phyloP scores from a whole-genome alignment of 208 protist species.

The Crithidia brevicula region DNA sequence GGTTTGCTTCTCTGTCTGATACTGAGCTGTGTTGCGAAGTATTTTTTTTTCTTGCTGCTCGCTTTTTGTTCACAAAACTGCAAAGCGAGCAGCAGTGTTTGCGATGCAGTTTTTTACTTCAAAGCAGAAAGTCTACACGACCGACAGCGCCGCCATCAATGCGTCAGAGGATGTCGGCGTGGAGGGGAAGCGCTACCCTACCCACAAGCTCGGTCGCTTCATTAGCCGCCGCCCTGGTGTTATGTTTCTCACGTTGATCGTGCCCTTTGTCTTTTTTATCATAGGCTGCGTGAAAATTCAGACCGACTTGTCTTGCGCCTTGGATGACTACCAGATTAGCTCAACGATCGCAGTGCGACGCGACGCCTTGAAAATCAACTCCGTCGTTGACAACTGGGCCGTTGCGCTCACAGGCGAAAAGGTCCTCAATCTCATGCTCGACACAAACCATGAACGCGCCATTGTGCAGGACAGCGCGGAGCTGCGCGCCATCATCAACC shows the following conservation, averaged over 20 bases:
- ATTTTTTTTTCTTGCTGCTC: background rate
- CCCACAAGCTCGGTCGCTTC: slow-evolving; percentile 25
- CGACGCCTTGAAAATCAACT: slow-evolving; percentile 22
- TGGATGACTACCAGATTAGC: slow-evolving; percentile 52
- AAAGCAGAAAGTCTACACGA: slow-evolving; percentile 48
- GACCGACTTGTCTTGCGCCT: slow-evolving; percentile 23
- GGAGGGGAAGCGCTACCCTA: slow-evolving; percentile 55
- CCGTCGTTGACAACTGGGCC: slow-evolving; percentile 26
- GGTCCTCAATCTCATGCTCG: slow-evolving; percentile 3
- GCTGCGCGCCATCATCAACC: slow-evolving; percentile 28
- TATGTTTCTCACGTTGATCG: slow-evolving; percentile 29
- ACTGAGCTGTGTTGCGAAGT: too few relatives aligned
- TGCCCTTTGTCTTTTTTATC: slow-evolving; percentile 47
- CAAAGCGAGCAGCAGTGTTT: too few relatives aligned
- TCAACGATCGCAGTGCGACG: slow-evolving; percentile 17
- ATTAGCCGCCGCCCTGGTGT: slow-evolving; percentile 26
- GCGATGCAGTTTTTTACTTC: slow-evolving; percentile 19
- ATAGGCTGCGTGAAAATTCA: slow-evolving; percentile 32
- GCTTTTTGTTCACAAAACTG: background rate
- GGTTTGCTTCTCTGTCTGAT: too few relatives aligned
- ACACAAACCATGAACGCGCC: slow-evolving; percentile 19
- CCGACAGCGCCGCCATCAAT: slow-evolving; percentile 33
- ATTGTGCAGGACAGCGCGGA: slow-evolving; percentile 34
- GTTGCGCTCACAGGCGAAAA: slow-evolving; percentile 15
- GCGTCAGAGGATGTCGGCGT: slow-evolving; percentile 43